Evolutionary conservation across 2,329 filamentous ascomycete species (phyloP).

Genomic region (Apiospora malaysiana): DNA sequence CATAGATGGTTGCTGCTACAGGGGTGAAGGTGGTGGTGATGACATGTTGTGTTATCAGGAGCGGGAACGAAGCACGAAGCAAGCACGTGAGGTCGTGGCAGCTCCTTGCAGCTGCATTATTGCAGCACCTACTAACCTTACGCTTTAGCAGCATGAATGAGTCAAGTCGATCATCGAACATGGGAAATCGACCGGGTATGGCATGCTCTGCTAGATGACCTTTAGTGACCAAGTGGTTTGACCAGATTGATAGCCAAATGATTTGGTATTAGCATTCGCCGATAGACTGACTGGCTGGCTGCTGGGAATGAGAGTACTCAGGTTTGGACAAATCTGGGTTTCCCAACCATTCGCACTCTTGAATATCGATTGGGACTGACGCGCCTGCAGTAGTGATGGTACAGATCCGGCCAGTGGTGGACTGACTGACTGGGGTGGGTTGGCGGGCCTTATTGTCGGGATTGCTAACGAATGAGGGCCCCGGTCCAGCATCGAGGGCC

Average conservation of each 20-base stretch:
- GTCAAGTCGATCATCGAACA: background rate
- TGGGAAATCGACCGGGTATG: background rate
- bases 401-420: background rate
- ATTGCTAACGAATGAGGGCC: background rate
- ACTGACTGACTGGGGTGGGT: no score
- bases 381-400: no score
- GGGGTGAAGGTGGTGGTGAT: background rate
- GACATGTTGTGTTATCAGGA: slow-evolving; percentile 5
- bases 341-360: background rate
- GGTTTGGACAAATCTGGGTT: background rate
- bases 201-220: background rate
- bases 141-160: background rate
- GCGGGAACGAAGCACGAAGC: background rate
- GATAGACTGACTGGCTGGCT: background rate
- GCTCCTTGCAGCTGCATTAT: background rate
- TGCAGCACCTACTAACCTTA: background rate
- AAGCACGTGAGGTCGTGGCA: background rate
- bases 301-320: background rate
- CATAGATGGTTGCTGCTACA: background rate
- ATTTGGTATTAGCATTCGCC: background rate
- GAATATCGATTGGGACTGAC: background rate
- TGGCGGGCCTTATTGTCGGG: no score
- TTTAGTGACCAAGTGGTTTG: background rate
- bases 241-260: background rate
- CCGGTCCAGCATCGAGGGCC: no score